Percentiles rank a stretch among this genome's conserved stretches.
Conservation (phyloP, 2,329 filamentous ascomycete species). For the Hypoxylon sp. region DNA sequence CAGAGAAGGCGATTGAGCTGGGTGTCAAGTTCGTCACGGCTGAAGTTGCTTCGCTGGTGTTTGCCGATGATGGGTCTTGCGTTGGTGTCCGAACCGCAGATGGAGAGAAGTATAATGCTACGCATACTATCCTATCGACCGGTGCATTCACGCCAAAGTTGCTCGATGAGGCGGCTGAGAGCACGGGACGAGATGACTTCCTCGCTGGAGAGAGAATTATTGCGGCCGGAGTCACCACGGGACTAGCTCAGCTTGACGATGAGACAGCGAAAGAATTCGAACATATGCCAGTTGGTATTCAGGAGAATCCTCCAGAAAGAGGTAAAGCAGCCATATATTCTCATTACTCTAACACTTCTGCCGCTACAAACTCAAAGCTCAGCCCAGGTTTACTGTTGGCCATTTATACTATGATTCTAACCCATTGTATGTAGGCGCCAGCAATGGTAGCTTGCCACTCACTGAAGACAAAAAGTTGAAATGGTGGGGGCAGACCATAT, state of each 20-base stretch:
- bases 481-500: constrained; percentile 74
- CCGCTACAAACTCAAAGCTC: background rate
- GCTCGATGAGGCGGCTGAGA: constrained; percentile 60
- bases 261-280: constrained; percentile 39
- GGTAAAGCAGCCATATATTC: constrained; percentile 33
- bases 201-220: constrained; percentile 64
- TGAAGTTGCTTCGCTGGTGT: constrained; percentile 60
- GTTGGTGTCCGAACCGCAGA: constrained; percentile 61
- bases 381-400: background rate
- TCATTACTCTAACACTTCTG: background rate
- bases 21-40: constrained; percentile 67
- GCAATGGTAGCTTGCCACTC: constrained; percentile 71
- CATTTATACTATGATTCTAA: constrained; percentile 2
- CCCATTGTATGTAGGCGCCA: constrained; percentile 60
- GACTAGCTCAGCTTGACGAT: constrained; percentile 48
- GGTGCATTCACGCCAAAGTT: constrained; percentile 67
- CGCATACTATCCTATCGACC: constrained; percentile 63
- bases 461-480: constrained; percentile 67
- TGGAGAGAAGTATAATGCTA: constrained; percentile 59
- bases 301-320: constrained; percentile 48
- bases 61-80: constrained; percentile 53
- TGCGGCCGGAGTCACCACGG: constrained; percentile 65
- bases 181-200: constrained; percentile 60
- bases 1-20: constrained; percentile 61
- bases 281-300: constrained; percentile 50